A percentile compares a stretch with the other conserved stretches of the same genome.
phyloP scores from a whole-genome alignment of 805 yeast species.

The Saccharomycopsis olivae region DNA sequence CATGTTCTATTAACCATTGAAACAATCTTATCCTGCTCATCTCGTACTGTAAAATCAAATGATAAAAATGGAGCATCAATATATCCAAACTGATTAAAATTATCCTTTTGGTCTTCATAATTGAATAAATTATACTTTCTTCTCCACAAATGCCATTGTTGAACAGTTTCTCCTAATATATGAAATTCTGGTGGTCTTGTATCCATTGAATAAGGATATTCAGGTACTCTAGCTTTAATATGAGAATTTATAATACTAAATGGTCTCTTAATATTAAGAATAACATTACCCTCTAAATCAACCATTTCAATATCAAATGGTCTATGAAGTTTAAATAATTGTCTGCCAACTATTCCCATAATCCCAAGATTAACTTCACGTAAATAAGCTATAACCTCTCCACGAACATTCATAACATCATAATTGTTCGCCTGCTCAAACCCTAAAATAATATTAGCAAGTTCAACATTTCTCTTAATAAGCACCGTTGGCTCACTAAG shows the following conservation, averaged over 20 bases:
- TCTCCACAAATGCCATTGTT: constrained; percentile 94
- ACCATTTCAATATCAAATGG: constrained; percentile 72
- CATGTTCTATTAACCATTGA: constrained; percentile 86
- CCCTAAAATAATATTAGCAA: constrained; percentile 78
- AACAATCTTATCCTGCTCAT: constrained; percentile 46
- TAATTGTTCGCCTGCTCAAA: constrained; percentile 87
- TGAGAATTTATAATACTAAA: constrained; percentile 86
- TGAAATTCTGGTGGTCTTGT: constrained; percentile 14
- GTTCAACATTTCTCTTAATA: constrained; percentile 79
- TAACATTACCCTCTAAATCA: constrained; percentile 48
- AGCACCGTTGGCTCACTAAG: constrained; percentile 76
- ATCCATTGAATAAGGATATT: constrained; percentile 30
- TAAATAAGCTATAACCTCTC: constrained; percentile 70
- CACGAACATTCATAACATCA: constrained; percentile 59
- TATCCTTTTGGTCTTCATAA: constrained; percentile 26
- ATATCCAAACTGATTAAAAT: constrained; percentile 69
- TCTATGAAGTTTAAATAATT: constrained; percentile 73
- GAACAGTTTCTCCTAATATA: constrained; percentile 75
- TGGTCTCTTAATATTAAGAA: constrained; percentile 66
- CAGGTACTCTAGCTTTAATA: constrained; percentile 62
- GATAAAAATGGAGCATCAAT: constrained; percentile 82
- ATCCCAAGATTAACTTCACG: constrained; percentile 51
- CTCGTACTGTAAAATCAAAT: constrained; percentile 71
- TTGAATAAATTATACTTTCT: constrained; percentile 74
- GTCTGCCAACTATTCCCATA: constrained; percentile 44